A percentile compares a stretch with the other conserved stretches of the same genome.
phyloP scores from a whole-genome alignment of 75 land plant genomes.

The Picea glauca region DNA sequence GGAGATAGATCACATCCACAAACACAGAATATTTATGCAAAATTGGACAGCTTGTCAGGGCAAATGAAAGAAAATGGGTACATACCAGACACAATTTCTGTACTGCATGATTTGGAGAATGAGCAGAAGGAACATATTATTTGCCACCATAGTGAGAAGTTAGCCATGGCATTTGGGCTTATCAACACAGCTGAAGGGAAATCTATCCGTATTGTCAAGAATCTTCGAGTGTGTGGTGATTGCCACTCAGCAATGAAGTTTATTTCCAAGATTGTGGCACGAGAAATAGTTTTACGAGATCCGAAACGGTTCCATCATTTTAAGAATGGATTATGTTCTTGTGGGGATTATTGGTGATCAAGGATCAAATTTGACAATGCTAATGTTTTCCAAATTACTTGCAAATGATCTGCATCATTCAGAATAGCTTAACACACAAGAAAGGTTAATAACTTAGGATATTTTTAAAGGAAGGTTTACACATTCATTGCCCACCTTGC shows the following conservation, averaged over 20 bases:
- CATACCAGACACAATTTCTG: constrained; percentile 14
- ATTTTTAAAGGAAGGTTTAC: too few relatives aligned
- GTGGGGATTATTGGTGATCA: constrained; percentile 18
- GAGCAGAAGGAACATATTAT: constrained; percentile 22
- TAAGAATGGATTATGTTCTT: constrained; percentile 28
- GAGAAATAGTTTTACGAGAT: constrained; percentile 33
- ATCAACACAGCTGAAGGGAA: constrained; percentile 27
- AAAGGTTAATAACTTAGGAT: too few relatives aligned
- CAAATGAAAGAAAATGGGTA: constrained; percentile 14
- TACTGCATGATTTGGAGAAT: constrained; percentile 31
- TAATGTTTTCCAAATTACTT: too few relatives aligned
- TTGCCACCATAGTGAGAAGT: constrained; percentile 36
- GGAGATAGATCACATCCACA: constrained; percentile 27
- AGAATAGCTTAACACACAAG: too few relatives aligned
- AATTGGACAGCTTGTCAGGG: constrained; percentile 10
- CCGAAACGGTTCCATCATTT: constrained; percentile 34
- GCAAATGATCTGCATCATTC: too few relatives aligned
- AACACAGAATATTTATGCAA: constrained; percentile 13
- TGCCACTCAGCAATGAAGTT: constrained; percentile 27
- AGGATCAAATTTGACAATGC: too few relatives aligned
- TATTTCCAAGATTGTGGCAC: constrained; percentile 18
- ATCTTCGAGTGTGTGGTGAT: constrained; percentile 26
- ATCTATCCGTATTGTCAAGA: constrained; percentile 26
- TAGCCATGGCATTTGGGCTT: constrained; percentile 39
- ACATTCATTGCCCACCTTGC: too few relatives aligned